A percentile compares a stretch with the other conserved stretches of the same genome.
Conservation (phyloP, 2,329 filamentous ascomycete genomes). For the Meredithiella fracta region DNA sequence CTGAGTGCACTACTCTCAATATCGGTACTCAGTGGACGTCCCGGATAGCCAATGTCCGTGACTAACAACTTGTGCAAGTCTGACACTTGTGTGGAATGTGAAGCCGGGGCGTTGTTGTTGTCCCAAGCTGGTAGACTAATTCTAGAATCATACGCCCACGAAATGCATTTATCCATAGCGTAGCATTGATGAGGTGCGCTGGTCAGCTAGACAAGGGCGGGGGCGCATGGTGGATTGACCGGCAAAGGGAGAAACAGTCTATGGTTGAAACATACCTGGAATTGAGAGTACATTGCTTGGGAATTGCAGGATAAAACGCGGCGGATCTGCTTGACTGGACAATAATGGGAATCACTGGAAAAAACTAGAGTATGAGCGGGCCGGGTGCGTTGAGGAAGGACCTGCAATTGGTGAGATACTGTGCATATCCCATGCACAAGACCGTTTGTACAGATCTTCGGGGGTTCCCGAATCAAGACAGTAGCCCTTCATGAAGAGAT, state of each 20-base stretch:
- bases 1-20: too few relatives aligned
- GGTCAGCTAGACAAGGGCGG: neutral
- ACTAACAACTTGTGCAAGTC: too few relatives aligned
- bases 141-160: neutral
- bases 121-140: too few relatives aligned
- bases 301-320: neutral
- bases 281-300: neutral
- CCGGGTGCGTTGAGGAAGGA: too few relatives aligned
- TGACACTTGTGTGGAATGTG: too few relatives aligned
- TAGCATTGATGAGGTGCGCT: neutral
- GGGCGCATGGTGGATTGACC: neutral
- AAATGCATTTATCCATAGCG: neutral
- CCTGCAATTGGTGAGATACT: too few relatives aligned
- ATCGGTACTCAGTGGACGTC: too few relatives aligned
- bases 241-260: neutral
- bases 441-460: neutral
- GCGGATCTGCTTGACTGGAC: neutral
- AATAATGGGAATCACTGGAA: neutral
- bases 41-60: too few relatives aligned
- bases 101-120: too few relatives aligned
- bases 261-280: neutral
- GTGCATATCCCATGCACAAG: neutral
- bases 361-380: neutral
- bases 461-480: neutral
- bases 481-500: neutral